Evolutionary conservation across 164 flowering plant genomes (phyloP), one percentile per base, ranked within the genome.

Genomic region (Macadamia tetraphylla): DNA sequence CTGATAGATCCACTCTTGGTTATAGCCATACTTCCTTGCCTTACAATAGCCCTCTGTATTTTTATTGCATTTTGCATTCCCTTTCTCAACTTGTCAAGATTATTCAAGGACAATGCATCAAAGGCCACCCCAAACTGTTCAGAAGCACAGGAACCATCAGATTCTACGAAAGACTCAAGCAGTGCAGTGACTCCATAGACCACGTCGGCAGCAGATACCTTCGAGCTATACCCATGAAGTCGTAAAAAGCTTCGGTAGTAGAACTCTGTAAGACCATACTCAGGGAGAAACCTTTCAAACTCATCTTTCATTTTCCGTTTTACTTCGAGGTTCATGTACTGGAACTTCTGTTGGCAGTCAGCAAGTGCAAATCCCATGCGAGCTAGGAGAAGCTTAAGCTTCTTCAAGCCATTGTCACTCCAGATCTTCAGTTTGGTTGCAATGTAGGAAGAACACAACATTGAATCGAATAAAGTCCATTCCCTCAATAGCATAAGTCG

Each of bases 261-360:
- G 74, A 87, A 86, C 64, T 94, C 92, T 3, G 81, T 87, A 17
- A 94, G 86, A 9, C 98, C 98, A 67, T 85, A 92, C 62, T 94
- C 95, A 1, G 95, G 98, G 46, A 94, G 70, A 72, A 87, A 87
- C 51, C 51, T 46, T 11, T 46, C 51, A 8, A 8, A 46, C 51
- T 46, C 51, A 46, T 46, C 90, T 71, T 87, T 92, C 99, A 94
- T 94, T 71, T 87, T 86, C 69, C 73, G 89, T 55, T 94, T 94
- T n/a, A 94, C 94, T 74, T 90, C 96, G 29, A 80, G 66, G 66
- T 80, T 90, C 98, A 90, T 92, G 79, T 92, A 92, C 75, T 83
- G 92, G 62, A 86, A 90, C 76, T 94, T 94, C 81, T 94, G 99
- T 55, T 92, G 94, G 79, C 99, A 94, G 55, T 94, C 98, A 12